A percentile compares a stretch with the other conserved stretches of the same genome.
Evolutionary conservation across 2,329 filamentous ascomycete genomes (phyloP).

Genomic region (Paecilomyces dactylethromorphus): DNA sequence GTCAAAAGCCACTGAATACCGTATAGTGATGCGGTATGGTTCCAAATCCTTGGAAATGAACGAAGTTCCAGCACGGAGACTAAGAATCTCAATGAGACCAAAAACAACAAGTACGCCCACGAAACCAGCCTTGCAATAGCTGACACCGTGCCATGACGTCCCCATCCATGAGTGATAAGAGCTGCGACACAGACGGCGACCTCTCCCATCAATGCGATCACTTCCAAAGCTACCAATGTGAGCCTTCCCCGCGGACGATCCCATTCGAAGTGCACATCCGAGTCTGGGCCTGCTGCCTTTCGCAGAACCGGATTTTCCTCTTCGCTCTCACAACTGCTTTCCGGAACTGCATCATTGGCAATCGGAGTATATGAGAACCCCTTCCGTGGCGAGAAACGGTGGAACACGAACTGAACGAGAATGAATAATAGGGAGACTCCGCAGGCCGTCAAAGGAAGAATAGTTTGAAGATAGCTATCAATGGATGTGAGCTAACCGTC

Average conservation of each 20-base stretch:
- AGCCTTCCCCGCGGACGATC: slow-evolving; percentile 71
- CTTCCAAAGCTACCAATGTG: slow-evolving; percentile 65
- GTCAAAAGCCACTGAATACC: slow-evolving; percentile 72
- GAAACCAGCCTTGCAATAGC: slow-evolving; percentile 61
- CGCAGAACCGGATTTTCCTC: slow-evolving; percentile 52
- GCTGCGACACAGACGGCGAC: slow-evolving; percentile 62
- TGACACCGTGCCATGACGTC: slow-evolving; percentile 51
- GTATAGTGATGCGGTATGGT: slow-evolving; percentile 85
- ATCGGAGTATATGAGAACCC: slow-evolving; percentile 50
- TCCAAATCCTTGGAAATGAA: slow-evolving; percentile 76
- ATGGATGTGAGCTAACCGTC: slow-evolving; percentile 10
- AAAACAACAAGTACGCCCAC: slow-evolving; percentile 74
- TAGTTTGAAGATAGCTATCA: slow-evolving; percentile 67
- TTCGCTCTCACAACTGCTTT: slow-evolving; percentile 39
- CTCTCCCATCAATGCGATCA: slow-evolving; percentile 65
- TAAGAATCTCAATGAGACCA: slow-evolving; percentile 66
- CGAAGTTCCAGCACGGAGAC: slow-evolving; percentile 53
- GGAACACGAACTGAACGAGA: slow-evolving; percentile 50
- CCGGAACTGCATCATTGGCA: slow-evolving; percentile 18
- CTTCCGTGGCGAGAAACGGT: slow-evolving; percentile 48
- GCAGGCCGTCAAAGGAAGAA: slow-evolving; percentile 70
- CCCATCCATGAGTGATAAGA: slow-evolving; percentile 56
- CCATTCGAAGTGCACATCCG: slow-evolving; percentile 51
- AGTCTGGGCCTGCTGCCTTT: slow-evolving; percentile 45
- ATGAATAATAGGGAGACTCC: slow-evolving; percentile 64